Conservation (phyloP, 306 rosid genomes). For the Notholithocarpus densiflorus region DNA sequence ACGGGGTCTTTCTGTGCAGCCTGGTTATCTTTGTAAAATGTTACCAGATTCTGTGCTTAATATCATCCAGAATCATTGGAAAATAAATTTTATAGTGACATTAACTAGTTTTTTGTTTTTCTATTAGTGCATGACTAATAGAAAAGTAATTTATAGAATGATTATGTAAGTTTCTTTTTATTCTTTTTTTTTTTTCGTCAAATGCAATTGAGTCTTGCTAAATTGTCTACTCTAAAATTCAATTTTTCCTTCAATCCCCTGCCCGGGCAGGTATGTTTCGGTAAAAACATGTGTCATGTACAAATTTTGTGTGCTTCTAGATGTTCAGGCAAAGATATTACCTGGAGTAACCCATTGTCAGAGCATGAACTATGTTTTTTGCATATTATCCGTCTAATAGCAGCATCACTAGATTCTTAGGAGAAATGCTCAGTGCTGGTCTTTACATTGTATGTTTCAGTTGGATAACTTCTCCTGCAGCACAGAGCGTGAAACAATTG, state of each 20-base stretch:
- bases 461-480: slow-evolving; percentile 93
- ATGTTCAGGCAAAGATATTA: slow-evolving; percentile 72
- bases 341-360: slow-evolving; percentile 99
- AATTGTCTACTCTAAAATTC: background rate
- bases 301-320: slow-evolving; percentile 40
- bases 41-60: slow-evolving; percentile 85
- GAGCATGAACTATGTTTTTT: slow-evolving; percentile 68
- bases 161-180: background rate
- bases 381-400: slow-evolving; percentile 92
- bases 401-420: slow-evolving; percentile 87
- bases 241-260: too few species aligned
- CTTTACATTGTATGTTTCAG: slow-evolving; percentile 87
- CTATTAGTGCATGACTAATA: background rate
- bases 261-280: too few species aligned
- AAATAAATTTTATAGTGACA: slow-evolving; percentile 61
- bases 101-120: background rate
- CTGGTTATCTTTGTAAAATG: slow-evolving; percentile 76
- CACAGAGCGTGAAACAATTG: slow-evolving; percentile 84
- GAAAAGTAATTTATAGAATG: background rate
- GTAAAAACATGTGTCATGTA: slow-evolving; percentile 11
- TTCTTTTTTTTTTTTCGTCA: background rate
- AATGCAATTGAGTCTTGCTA: background rate
- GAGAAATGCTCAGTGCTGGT: slow-evolving; percentile 97
- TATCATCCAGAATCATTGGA: slow-evolving; percentile 62
- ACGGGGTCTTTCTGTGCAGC: slow-evolving; percentile 40